A percentile compares a stretch with the other conserved stretches of the same genome.
phyloP scores from a whole-genome alignment of 495 filamentous ascomycete genomes.

The Daldinia caldariorum region DNA sequence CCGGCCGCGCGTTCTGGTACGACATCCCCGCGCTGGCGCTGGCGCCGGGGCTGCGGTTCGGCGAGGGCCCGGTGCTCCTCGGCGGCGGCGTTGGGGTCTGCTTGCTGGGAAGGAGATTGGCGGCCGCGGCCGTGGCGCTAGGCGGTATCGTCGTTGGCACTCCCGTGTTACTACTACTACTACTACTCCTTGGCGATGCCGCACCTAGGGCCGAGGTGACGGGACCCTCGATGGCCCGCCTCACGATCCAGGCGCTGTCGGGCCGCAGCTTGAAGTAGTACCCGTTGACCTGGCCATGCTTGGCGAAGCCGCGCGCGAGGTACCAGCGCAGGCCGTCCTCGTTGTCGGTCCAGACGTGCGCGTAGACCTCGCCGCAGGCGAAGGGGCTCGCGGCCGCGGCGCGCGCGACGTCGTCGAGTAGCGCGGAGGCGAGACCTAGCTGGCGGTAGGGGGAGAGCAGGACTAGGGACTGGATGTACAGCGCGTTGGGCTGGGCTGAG shows the following conservation, averaged over 20 bases:
- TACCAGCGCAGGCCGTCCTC: constrained; percentile 90
- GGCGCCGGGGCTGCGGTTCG: constrained; percentile 32
- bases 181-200: no score
- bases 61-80: constrained; percentile 28
- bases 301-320: constrained; percentile 76
- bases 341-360: constrained; percentile 96
- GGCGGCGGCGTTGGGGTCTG: constrained; percentile 4
- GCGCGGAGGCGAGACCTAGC: constrained; percentile 78
- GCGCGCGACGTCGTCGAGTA: constrained; percentile 68
- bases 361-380: constrained; percentile 64
- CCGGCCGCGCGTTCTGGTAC: constrained; percentile 61
- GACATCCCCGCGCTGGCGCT: constrained; percentile 49
- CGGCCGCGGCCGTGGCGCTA: constrained; percentile 46
- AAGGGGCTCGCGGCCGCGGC: constrained; percentile 50
- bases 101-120: constrained; percentile 46
- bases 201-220: neutral
- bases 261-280: constrained; percentile 91
- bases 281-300: constrained; percentile 63
- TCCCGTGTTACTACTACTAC: neutral
- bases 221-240: constrained; percentile 48
- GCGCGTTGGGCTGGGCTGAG: constrained; percentile 51
- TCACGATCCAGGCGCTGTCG: constrained; percentile 79
- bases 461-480: constrained; percentile 91
- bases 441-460: constrained; percentile 84
- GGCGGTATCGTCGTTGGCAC: constrained; percentile 8